Conservation (phyloP, 2,329 filamentous ascomycete species). For the Paraphoma chrysanthemicola region DNA sequence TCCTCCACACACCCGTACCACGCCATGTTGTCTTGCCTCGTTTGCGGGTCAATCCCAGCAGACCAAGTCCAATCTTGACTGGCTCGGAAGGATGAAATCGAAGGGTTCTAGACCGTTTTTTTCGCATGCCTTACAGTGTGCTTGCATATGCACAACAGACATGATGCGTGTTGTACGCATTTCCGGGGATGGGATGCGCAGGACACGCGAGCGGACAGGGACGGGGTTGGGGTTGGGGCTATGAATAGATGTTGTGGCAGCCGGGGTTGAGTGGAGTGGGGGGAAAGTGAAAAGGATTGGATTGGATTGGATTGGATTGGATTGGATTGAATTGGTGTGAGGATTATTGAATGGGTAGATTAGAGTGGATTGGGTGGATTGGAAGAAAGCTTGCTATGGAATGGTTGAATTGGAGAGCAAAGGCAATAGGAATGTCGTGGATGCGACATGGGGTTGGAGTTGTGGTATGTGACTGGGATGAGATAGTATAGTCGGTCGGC, state of each 20-base stretch:
- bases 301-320: background rate
- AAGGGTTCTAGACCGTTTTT: conserved; percentile 20
- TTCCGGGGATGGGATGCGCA: no score
- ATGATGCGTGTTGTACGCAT: background rate
- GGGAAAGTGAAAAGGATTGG: background rate
- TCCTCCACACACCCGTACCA: no score
- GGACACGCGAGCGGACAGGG: conserved; percentile 21
- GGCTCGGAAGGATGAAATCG: background rate
- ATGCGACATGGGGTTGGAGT: background rate
- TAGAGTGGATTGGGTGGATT: no score
- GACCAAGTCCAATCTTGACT: no score
- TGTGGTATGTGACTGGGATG: background rate
- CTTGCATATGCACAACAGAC: background rate
- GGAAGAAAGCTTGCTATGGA: no score
- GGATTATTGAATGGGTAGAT: no score
- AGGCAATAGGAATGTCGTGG: no score
- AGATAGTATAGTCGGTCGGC: background rate
- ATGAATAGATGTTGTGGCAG: conserved; percentile 21
- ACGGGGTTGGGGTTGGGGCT: conserved; percentile 2
- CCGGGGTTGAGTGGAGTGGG: background rate
- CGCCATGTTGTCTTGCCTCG: background rate
- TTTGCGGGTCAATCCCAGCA: conserved; percentile 7
- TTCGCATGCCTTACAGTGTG: no score
- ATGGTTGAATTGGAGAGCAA: no score
- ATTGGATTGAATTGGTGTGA: background rate